phyloP scores from a whole-genome alignment of 1,139 yeast species.

The Taphrina communis region DNA sequence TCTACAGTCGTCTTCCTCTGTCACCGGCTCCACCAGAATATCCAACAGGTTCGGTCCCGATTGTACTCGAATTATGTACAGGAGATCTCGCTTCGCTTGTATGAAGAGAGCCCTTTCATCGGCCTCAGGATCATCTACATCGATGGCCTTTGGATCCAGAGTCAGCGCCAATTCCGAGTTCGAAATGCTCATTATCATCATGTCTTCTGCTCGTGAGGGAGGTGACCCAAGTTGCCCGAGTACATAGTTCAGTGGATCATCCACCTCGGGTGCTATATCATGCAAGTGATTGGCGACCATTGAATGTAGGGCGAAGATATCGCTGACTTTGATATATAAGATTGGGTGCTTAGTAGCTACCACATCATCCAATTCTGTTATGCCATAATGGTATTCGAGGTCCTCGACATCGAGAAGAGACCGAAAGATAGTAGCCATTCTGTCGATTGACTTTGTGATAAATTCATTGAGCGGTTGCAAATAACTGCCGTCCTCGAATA shows the following conservation, averaged over 20 bases:
- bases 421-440: constrained; percentile 57
- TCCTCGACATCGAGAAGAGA: constrained; percentile 48
- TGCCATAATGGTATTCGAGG: constrained; percentile 65
- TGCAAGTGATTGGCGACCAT: constrained; percentile 63
- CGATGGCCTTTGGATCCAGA: constrained; percentile 55
- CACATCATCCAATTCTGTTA: constrained; percentile 74
- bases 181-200: constrained; percentile 30
- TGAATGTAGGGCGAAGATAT: constrained; percentile 67
- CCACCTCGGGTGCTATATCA: constrained; percentile 55
- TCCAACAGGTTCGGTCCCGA: constrained; percentile 73
- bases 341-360: constrained; percentile 70
- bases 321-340: constrained; percentile 66
- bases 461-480: constrained; percentile 82
- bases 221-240: constrained; percentile 55
- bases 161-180: constrained; percentile 53
- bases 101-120: constrained; percentile 62
- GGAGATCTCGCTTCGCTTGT: constrained; percentile 79
- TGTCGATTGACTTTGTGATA: constrained; percentile 60
- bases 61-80: constrained; percentile 83
- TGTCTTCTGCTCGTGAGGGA: constrained; percentile 53
- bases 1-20: constrained; percentile 67
- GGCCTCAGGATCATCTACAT: constrained; percentile 54
- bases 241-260: constrained; percentile 64
- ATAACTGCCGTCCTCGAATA: constrained; percentile 71
- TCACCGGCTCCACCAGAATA: constrained; percentile 72